Conservation (phyloP, 1,284 basidiomycete genomes). For the Boletus putidus region DNA sequence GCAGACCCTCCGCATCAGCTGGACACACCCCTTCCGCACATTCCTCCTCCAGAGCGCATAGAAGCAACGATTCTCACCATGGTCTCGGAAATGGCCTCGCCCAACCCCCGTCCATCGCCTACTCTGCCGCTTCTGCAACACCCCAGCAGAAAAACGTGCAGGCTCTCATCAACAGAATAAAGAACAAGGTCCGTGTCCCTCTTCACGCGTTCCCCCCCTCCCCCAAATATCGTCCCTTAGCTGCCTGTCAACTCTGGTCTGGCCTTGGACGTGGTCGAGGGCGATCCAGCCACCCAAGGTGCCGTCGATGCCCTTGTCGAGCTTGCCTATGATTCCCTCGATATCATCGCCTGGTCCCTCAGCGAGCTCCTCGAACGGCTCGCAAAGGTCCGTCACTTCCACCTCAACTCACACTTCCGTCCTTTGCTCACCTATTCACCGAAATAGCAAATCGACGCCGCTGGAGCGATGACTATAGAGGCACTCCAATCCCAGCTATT, state of each 20-base stretch:
- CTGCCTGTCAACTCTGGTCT: conserved; percentile 84
- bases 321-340: conserved; percentile 70
- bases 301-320: conserved; percentile 79
- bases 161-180: conserved; percentile 69
- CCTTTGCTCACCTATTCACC: conserved; percentile 12
- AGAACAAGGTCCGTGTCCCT: conserved; percentile 56
- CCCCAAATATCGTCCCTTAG: conserved; percentile 41
- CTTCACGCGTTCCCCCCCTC: background rate
- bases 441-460: conserved; percentile 51
- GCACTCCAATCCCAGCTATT: conserved; percentile 89
- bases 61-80: conserved; percentile 53
- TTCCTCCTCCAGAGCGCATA: conserved; percentile 42
- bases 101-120: conserved; percentile 38
- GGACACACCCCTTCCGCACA: conserved; percentile 34
- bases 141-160: conserved; percentile 74
- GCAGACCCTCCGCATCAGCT: conserved; percentile 50
- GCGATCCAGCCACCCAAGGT: conserved; percentile 69
- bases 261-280: conserved; percentile 70
- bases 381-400: conserved; percentile 58
- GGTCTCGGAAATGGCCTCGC: conserved; percentile 40
- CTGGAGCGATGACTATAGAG: conserved; percentile 60
- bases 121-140: conserved; percentile 44
- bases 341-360: conserved; percentile 78
- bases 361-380: conserved; percentile 74
- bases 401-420: background rate